These are phyloP conservation scores for Pelargonium nanum DNA, from an alignment of 345 rosid genomes.

Conservation along the genomic window DNA sequence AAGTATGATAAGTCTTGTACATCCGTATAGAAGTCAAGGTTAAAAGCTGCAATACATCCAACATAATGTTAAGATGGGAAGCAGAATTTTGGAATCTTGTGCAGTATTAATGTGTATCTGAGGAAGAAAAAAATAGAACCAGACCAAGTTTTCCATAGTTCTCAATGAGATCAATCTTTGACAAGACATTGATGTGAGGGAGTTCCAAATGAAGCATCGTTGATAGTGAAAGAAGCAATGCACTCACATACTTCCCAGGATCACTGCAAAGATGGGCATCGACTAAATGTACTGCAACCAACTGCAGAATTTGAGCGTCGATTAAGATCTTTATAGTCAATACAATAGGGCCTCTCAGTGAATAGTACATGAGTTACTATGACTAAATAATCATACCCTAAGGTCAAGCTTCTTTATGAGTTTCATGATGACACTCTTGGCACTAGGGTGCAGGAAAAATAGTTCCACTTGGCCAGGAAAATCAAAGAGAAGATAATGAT, in stretches of 20 bases:
- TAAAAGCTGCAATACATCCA: constrained; percentile 51
- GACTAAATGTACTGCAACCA: constrained; percentile 77
- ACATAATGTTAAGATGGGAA: constrained; percentile 6
- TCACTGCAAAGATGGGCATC: constrained; percentile 84
- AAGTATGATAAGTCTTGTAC: constrained; percentile 82
- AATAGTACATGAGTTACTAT: neutral
- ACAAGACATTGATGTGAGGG: constrained; percentile 79
- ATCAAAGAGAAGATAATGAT: constrained; percentile 89
- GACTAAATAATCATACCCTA: constrained; percentile 41
- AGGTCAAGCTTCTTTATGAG: constrained; percentile 72
- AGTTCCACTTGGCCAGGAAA: constrained; percentile 97
- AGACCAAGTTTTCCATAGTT: constrained; percentile 84
- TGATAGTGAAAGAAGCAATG: constrained; percentile 68
- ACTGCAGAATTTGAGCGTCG: constrained; percentile 34
- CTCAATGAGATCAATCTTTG: constrained; percentile 85
- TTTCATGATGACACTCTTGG: constrained; percentile 58
- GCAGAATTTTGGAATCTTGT: neutral
- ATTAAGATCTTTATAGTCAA: neutral
- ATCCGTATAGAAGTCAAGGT: constrained; percentile 75
- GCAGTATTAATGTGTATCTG: neutral
- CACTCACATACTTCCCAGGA: constrained; percentile 77
- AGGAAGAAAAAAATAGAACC: neutral
- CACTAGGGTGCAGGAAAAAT: constrained; percentile 69
- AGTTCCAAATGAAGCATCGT: constrained; percentile 94
- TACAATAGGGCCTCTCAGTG: neutral